Evolutionary conservation across 163 green algal species (phyloP).

Genomic region (Volvox carteri): DNA sequence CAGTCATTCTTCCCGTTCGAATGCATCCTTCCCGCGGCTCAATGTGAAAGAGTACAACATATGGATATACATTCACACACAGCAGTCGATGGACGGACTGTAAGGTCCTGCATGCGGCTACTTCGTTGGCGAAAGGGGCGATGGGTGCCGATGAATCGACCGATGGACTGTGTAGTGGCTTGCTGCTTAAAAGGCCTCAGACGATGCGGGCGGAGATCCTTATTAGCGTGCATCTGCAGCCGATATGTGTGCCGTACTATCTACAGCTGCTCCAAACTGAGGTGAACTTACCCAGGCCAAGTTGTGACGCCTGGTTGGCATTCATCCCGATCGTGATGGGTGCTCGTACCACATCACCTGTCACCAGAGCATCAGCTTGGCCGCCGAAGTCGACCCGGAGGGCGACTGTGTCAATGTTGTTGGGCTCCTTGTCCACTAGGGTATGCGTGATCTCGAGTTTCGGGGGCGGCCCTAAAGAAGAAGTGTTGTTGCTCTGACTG

Average conservation of each 20-base stretch:
- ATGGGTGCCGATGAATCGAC: background rate
- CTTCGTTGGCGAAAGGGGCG: background rate
- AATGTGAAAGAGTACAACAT: no score
- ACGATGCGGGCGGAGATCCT: background rate
- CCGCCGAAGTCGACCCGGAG: constrained; percentile 2
- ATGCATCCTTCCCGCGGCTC: background rate
- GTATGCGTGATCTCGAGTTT: background rate
- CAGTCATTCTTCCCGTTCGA: no score
- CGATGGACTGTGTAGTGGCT: background rate
- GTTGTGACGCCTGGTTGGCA: background rate
- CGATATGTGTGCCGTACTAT: background rate
- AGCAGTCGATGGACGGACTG: no score
- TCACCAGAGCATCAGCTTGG: background rate
- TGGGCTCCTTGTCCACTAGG: background rate
- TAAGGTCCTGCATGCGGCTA: background rate
- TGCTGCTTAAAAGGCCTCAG: background rate
- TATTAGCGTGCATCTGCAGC: background rate
- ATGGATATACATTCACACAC: no score
- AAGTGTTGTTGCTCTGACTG: background rate
- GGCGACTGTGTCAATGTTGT: background rate
- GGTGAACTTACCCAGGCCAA: background rate
- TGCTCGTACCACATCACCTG: background rate
- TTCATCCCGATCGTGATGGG: background rate
- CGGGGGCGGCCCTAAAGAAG: background rate
- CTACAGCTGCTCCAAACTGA: background rate